These are phyloP conservation scores for Venturia aucupariae DNA, from an alignment of 2,329 filamentous ascomycete genomes.

Conservation along the genomic window DNA sequence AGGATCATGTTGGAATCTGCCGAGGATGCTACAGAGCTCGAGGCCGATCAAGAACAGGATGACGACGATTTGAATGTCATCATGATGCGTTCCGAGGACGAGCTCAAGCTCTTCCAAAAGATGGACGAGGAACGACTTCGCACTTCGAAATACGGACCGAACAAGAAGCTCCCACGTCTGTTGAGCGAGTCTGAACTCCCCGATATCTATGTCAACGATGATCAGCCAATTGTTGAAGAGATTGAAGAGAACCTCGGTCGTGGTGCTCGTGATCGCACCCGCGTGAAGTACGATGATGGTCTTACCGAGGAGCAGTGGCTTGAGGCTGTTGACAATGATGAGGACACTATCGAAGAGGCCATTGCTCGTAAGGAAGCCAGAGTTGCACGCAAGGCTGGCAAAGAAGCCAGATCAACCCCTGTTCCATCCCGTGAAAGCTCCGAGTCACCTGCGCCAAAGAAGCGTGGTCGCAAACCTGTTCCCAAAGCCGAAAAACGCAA, in stretches of 20 bases:
- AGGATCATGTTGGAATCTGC: constrained; percentile 82
- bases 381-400: constrained; percentile 68
- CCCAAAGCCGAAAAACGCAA: constrained; percentile 75
- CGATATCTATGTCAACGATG: constrained; percentile 86
- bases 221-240: constrained; percentile 70
- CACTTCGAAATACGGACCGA: constrained; percentile 62
- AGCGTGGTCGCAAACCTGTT: constrained; percentile 73
- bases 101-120: constrained; percentile 68
- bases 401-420: constrained; percentile 57
- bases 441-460: constrained; percentile 68
- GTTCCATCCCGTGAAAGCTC: constrained; percentile 72
- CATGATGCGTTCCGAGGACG: constrained; percentile 77
- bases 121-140: constrained; percentile 67
- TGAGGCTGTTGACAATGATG: constrained; percentile 93
- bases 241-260: constrained; percentile 71
- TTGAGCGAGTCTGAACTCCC: constrained; percentile 83
- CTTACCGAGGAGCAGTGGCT: constrained; percentile 98
- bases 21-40: constrained; percentile 58
- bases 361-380: constrained; percentile 82
- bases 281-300: constrained; percentile 92
- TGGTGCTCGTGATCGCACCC: constrained; percentile 87
- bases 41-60: constrained; percentile 88
- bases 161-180: constrained; percentile 63
- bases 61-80: constrained; percentile 95
- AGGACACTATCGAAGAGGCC: constrained; percentile 87